These are phyloP conservation scores for Ustilago vetiveriae DNA, from an alignment of 1,284 basidiomycete genomes.

Conservation along the genomic window DNA sequence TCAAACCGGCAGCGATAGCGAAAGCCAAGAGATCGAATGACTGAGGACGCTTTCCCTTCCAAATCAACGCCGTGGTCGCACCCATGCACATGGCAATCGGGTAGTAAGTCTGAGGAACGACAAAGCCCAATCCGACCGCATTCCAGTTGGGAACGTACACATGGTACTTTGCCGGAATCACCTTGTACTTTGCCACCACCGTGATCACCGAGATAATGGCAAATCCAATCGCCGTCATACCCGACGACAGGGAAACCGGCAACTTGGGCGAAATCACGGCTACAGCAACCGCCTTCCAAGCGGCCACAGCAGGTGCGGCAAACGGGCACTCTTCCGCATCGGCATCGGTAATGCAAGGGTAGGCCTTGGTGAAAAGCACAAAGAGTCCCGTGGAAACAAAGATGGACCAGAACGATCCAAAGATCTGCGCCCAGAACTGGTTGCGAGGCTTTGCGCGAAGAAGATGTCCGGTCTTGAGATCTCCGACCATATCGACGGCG, in stretches of 20 bases:
- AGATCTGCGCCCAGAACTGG: conserved; percentile 74
- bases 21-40: conserved; percentile 72
- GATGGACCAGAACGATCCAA: conserved; percentile 54
- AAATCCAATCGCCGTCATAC: conserved; percentile 75
- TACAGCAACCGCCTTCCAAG: conserved; percentile 75
- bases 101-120: conserved; percentile 68
- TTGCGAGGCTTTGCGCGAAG: conserved; percentile 75
- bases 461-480: conserved; percentile 78
- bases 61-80: conserved; percentile 68
- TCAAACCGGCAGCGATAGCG: conserved; percentile 73
- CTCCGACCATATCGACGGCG: conserved; percentile 77
- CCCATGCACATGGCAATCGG: conserved; percentile 63
- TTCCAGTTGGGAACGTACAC: conserved; percentile 76
- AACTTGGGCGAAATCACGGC: conserved; percentile 69
- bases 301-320: conserved; percentile 73
- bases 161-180: conserved; percentile 73
- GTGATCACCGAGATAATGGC: conserved; percentile 71
- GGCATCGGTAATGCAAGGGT: conserved; percentile 73
- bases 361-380: conserved; percentile 70
- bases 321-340: conserved; percentile 71
- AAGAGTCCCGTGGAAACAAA: conserved; percentile 50
- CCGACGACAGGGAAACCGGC: conserved; percentile 61
- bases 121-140: conserved; percentile 73
- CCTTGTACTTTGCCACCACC: conserved; percentile 72
- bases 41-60: conserved; percentile 70